These are phyloP conservation scores for Saccharomycopsis crataegensis DNA, from an alignment of 1,139 yeast genomes.

Conservation along the genomic window DNA sequence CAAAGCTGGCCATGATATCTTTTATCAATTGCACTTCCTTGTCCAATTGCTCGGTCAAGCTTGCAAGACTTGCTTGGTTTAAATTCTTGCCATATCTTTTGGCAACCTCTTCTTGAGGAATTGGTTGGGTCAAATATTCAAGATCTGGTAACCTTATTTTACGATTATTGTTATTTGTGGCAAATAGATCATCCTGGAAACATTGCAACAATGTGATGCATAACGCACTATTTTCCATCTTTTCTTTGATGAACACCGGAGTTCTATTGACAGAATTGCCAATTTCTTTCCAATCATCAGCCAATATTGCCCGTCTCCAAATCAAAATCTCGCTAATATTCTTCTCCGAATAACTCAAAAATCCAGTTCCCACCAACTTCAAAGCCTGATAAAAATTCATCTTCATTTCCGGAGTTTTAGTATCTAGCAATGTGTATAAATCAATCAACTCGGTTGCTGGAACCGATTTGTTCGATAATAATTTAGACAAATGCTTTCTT, in stretches of 20 bases:
- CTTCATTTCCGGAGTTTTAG: slow-evolving; percentile 26
- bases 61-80: slow-evolving; percentile 21
- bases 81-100: slow-evolving; percentile 23
- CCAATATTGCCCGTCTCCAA: slow-evolving; percentile 60
- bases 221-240: slow-evolving; percentile 38
- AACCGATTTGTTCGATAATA: slow-evolving; percentile 37
- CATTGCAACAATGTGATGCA: slow-evolving; percentile 36
- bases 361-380: slow-evolving; percentile 31
- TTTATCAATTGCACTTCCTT: slow-evolving; percentile 25
- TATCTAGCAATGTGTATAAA: slow-evolving; percentile 45
- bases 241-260: slow-evolving; percentile 37
- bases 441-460: slow-evolving; percentile 44
- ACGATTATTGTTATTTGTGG: slow-evolving; percentile 8
- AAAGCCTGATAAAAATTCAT: slow-evolving; percentile 37
- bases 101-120: slow-evolving; percentile 22
- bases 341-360: slow-evolving; percentile 27
- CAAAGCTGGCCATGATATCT: slow-evolving; percentile 23
- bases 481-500: slow-evolving; percentile 27
- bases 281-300: slow-evolving; percentile 49
- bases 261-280: slow-evolving; percentile 34
- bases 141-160: slow-evolving; percentile 27
- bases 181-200: slow-evolving; percentile 30
- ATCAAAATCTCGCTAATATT: slow-evolving; percentile 33
- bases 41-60: slow-evolving; percentile 26
- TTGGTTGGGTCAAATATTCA: slow-evolving; percentile 12